These are phyloP conservation scores for Cystofilobasidium bisporidii DNA, from an alignment of 768 basidiomycete genomes.

Conservation along the genomic window DNA sequence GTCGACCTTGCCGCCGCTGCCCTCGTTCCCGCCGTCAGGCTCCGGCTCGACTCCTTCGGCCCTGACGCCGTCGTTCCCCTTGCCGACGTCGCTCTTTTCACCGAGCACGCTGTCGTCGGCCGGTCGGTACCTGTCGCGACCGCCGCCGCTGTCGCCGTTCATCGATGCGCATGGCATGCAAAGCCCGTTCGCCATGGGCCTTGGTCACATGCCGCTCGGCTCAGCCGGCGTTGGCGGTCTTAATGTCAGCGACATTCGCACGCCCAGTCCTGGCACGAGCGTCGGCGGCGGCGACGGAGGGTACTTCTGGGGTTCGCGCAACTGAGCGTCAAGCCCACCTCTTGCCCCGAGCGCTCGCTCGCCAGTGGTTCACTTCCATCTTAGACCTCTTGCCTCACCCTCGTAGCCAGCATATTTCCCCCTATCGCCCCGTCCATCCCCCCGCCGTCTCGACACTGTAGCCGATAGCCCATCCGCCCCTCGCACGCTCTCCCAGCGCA, in stretches of 20 bases:
- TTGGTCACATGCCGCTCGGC: neutral
- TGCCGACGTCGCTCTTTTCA: neutral
- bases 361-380: too few species aligned
- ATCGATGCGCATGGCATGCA: neutral
- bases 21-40: neutral
- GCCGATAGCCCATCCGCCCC: too few species aligned
- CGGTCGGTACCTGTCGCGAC: neutral
- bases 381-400: too few species aligned
- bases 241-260: slow-evolving; percentile 4
- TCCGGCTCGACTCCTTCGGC: neutral
- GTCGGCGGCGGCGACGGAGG: slow-evolving; percentile 1
- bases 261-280: slow-evolving; percentile 2
- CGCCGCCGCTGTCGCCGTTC: slow-evolving; percentile 1
- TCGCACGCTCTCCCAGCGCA: too few species aligned
- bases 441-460: too few species aligned
- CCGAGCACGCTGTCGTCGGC: neutral
- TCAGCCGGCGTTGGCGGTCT: neutral
- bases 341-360: too few species aligned
- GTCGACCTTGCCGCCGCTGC: neutral
- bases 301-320: slow-evolving; percentile 1
- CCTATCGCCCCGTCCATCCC: too few species aligned
- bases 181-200: neutral
- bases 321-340: neutral
- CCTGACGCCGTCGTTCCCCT: neutral
- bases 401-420: too few species aligned